Conservation (phyloP, 768 basidiomycete species). For the Tephrocybe sp. region DNA sequence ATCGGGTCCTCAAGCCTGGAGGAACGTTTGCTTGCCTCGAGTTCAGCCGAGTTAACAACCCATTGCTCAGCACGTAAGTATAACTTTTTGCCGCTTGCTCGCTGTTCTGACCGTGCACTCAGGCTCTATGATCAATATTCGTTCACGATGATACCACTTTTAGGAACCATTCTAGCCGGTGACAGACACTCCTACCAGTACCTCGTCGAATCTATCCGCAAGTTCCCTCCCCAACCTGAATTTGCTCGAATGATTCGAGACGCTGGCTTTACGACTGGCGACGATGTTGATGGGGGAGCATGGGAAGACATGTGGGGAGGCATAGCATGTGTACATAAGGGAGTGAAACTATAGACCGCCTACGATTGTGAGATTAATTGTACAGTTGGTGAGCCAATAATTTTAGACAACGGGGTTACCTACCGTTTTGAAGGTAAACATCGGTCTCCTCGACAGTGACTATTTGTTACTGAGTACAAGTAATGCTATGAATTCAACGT, state of each 20-base stretch:
- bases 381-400: too few species aligned
- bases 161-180: conserved; percentile 96
- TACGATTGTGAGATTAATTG: not conserved
- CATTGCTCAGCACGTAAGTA: conserved; percentile 80
- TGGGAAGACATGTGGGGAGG: conserved; percentile 89
- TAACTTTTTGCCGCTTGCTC: not conserved
- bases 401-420: too few species aligned
- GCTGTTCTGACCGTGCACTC: conserved; percentile 7
- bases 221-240: conserved; percentile 84
- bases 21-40: conserved; percentile 95
- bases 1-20: conserved; percentile 94
- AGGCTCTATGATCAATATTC: conserved; percentile 96
- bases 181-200: conserved; percentile 97
- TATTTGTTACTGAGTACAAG: too few species aligned
- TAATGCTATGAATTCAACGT: too few species aligned
- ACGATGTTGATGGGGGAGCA: conserved; percentile 75
- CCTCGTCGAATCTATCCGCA: conserved; percentile 94
- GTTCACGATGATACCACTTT: conserved; percentile 90
- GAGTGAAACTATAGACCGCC: conserved; percentile 64
- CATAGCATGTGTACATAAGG: conserved; percentile 82
- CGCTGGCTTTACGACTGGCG: conserved; percentile 78
- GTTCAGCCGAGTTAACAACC: conserved; percentile 91
- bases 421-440: too few species aligned
- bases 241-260: conserved; percentile 89
- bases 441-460: too few species aligned